Conservation (phyloP, 306 rosid species). For the Prunus mume region DNA sequence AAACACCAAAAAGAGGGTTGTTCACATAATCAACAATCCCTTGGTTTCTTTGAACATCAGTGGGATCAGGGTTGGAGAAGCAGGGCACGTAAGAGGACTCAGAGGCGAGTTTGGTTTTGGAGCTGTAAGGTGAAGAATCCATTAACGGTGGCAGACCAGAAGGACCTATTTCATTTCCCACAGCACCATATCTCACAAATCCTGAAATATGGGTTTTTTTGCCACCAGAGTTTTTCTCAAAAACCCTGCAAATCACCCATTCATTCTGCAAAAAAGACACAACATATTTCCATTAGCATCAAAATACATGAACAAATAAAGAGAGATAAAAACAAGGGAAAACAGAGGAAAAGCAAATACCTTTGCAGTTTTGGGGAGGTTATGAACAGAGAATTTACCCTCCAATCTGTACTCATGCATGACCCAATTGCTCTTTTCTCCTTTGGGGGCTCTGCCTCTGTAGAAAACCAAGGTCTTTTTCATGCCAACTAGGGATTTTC, state of each 20-base stretch:
- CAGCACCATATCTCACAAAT: constrained; percentile 39
- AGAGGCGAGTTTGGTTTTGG: constrained; percentile 32
- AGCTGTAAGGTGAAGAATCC: constrained; percentile 51
- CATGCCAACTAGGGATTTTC: constrained; percentile 87
- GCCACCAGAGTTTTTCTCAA: constrained; percentile 71
- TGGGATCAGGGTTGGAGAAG: constrained; percentile 76
- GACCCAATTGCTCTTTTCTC: constrained; percentile 91
- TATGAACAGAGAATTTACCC: constrained; percentile 66
- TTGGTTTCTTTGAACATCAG: constrained; percentile 58
- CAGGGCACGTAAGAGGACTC: constrained; percentile 95
- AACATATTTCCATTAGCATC: neutral
- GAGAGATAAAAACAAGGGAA: neutral
- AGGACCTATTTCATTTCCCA: constrained; percentile 40
- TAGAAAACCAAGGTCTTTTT: constrained; percentile 94
- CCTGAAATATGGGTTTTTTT: constrained; percentile 73
- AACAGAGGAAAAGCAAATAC: constrained; percentile 25
- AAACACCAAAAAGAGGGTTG: constrained; percentile 33
- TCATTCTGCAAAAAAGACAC: constrained; percentile 58
- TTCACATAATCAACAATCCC: constrained; percentile 45
- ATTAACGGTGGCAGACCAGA: constrained; percentile 66
- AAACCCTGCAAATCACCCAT: constrained; percentile 94
- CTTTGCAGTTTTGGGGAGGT: constrained; percentile 94
- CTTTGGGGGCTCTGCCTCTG: constrained; percentile 94
- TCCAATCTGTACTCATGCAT: constrained; percentile 95
- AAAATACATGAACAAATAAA: neutral